These are phyloP conservation scores for Maudiozyma bulderi DNA, from an alignment of 805 yeast species.

Conservation along the genomic window DNA sequence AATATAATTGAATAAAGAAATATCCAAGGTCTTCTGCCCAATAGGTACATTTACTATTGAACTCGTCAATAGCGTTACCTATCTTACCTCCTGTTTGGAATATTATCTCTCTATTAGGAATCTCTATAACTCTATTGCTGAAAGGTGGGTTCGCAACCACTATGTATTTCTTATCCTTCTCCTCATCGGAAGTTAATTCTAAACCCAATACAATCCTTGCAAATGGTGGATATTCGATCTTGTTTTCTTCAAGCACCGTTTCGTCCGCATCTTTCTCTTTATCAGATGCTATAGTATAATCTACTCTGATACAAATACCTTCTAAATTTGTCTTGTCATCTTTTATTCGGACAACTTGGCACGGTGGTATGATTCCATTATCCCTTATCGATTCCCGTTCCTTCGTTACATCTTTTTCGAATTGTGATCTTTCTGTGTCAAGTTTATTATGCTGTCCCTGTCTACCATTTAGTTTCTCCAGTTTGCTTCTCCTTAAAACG, in stretches of 20 bases:
- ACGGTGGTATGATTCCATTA: constrained; percentile 43
- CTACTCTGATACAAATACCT: constrained; percentile 60
- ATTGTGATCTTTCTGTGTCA: constrained; percentile 9
- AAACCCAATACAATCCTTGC: constrained; percentile 62
- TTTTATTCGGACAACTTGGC: constrained; percentile 56
- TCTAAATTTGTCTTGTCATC: constrained; percentile 46
- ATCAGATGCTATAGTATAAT: constrained; percentile 38
- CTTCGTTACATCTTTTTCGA: constrained; percentile 15
- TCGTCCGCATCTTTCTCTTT: constrained; percentile 22
- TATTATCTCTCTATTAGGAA: constrained; percentile 45
- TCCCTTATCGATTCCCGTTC: constrained; percentile 10
- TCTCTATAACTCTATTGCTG: constrained; percentile 65
- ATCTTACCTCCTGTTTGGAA: not conserved
- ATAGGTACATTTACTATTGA: constrained; percentile 43
- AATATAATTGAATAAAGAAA: constrained; percentile 65
- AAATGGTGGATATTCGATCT: constrained; percentile 41
- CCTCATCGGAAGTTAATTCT: constrained; percentile 51
- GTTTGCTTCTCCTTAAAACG: constrained; percentile 49
- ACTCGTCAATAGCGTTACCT: constrained; percentile 25
- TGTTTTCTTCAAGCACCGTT: constrained; percentile 4
- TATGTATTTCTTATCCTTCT: constrained; percentile 44
- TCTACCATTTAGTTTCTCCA: constrained; percentile 11
- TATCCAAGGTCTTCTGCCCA: constrained; percentile 66
- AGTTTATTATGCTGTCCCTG: not conserved
- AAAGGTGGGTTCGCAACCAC: constrained; percentile 86